phyloP scores from a whole-genome alignment of 2,329 filamentous ascomycete species.

The Cladosporium oxysporum region DNA sequence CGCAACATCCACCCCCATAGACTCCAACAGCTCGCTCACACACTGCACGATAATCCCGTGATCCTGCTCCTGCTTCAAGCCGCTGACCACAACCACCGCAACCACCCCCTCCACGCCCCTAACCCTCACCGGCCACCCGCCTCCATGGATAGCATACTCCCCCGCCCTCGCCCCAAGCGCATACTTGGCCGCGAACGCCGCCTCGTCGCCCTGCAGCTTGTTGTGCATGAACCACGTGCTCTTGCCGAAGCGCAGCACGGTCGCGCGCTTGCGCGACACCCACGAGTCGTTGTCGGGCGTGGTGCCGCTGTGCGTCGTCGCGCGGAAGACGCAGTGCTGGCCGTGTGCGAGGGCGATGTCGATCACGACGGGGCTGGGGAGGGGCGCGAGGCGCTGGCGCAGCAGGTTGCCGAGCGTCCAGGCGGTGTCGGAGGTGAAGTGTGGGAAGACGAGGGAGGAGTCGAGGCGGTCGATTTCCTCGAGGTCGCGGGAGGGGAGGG shows the following conservation, averaged over 20 bases:
- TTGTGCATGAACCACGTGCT: conserved; percentile 72
- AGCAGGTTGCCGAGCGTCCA: conserved; percentile 66
- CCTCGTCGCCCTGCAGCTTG: conserved; percentile 67
- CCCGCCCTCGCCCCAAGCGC: conserved; percentile 58
- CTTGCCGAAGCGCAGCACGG: conserved; percentile 69
- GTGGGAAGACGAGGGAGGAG: conserved; percentile 46
- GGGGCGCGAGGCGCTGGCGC: conserved; percentile 61
- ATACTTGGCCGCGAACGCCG: conserved; percentile 64
- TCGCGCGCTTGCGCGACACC: conserved; percentile 70
- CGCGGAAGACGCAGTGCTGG: conserved; percentile 63
- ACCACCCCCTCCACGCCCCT: conserved; percentile 73
- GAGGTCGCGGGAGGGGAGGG: conserved; percentile 36
- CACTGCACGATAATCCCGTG: conserved; percentile 74
- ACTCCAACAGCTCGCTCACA: conserved; percentile 55
- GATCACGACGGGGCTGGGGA: conserved; percentile 60
- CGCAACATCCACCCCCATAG: conserved; percentile 30
- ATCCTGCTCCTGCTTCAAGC: conserved; percentile 74
- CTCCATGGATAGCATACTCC: conserved; percentile 76
- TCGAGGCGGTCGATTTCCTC: conserved; percentile 45
- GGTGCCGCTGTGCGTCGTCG: conserved; percentile 65
- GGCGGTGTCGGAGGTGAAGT: conserved; percentile 66
- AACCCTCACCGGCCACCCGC: conserved; percentile 72
- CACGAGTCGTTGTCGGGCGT: conserved; percentile 59
- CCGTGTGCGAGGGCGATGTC: conserved; percentile 63
- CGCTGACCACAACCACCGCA: conserved; percentile 73